Conservation (phyloP, 306 rosid species). For the Dalbergia cultrata region DNA sequence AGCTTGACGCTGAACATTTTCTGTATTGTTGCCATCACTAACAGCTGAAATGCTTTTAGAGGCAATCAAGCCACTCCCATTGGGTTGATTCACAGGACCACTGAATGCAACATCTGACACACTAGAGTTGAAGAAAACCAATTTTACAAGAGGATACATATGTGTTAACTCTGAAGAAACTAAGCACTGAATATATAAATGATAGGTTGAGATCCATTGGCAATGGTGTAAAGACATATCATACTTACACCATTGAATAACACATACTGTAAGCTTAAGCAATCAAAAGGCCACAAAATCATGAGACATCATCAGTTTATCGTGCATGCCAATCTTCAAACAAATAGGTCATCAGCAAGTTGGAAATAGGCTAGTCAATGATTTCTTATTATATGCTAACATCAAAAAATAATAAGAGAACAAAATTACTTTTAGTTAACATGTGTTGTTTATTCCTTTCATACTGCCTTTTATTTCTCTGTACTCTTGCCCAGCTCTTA, state of each 20-base stretch:
- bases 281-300: not conserved
- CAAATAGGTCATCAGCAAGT: not conserved
- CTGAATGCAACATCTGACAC: conserved; percentile 56
- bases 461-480: no score
- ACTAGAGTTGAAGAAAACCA: conserved; percentile 48
- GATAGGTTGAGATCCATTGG: not conserved
- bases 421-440: conserved; percentile 12
- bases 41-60: conserved; percentile 48
- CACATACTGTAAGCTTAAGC: no score
- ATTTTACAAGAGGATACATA: conserved; percentile 6
- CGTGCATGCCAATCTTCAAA: conserved; percentile 26
- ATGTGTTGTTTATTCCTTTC: not conserved
- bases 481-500: not conserved
- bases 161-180: no score
- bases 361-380: not conserved
- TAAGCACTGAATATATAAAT: not conserved
- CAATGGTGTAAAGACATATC: not conserved
- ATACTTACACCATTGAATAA: no score
- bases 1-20: conserved; percentile 51
- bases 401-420: not conserved
- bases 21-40: conserved; percentile 46
- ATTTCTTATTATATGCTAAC: not conserved
- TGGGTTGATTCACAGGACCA: conserved; percentile 57
- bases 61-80: conserved; percentile 54
- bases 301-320: conserved; percentile 22